Conservation (phyloP, 108 stramenopile species). For the Parmales sp. region DNA sequence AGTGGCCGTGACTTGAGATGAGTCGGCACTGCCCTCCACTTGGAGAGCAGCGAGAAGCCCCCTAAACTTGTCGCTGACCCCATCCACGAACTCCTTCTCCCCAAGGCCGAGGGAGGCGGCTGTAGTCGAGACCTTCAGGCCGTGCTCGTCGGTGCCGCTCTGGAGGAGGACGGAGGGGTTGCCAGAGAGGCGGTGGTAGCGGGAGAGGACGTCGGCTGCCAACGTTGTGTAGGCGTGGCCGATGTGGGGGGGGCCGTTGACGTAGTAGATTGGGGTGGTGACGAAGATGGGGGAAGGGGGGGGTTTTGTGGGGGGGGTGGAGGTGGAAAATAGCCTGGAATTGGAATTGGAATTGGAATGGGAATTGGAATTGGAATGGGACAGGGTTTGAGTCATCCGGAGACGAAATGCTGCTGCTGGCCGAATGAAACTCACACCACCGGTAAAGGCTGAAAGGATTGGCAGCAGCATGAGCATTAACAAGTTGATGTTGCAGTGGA, state of each 20-base stretch:
- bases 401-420: no score
- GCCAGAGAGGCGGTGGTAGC: slow-evolving; percentile 85
- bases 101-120: slow-evolving; percentile 55
- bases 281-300: slow-evolving; percentile 26
- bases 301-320: slow-evolving; percentile 1
- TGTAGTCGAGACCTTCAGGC: slow-evolving; percentile 78
- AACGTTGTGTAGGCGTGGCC: slow-evolving; percentile 96
- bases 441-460: no score
- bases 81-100: slow-evolving; percentile 73
- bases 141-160: slow-evolving; percentile 60
- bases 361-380: background rate
- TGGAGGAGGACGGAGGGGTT: slow-evolving; percentile 23
- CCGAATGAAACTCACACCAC: no score
- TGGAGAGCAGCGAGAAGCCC: background rate
- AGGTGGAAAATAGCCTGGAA: background rate
- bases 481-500: no score
- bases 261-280: slow-evolving; percentile 97
- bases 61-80: slow-evolving; percentile 36
- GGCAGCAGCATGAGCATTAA: no score
- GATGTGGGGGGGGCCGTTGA: slow-evolving; percentile 96
- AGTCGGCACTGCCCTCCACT: background rate
- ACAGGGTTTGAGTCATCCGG: no score
- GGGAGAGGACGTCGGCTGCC: slow-evolving; percentile 88
- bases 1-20: background rate
- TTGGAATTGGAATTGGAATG: background rate